Conservation (phyloP, 768 basidiomycete genomes). For the Tephrocybe sp. region DNA sequence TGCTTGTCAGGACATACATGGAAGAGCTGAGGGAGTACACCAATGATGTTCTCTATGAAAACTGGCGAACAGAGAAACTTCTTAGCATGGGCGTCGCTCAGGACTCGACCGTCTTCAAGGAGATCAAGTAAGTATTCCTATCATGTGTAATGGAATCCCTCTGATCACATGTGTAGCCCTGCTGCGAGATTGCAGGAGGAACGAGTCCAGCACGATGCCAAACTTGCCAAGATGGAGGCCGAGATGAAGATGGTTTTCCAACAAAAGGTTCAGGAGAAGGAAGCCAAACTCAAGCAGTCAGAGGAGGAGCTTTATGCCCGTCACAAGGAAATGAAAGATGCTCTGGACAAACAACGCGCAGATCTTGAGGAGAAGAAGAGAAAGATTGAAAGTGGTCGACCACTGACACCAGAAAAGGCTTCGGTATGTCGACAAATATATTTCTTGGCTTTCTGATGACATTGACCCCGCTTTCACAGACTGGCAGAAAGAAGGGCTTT, state of each 20-base stretch:
- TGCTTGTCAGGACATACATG: conserved; percentile 99
- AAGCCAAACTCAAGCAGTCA: conserved; percentile 96
- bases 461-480: conserved; percentile 30
- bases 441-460: conserved; percentile 11
- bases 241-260: conserved; percentile 99
- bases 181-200: conserved; percentile 96
- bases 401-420: conserved; percentile 92
- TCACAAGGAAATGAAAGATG: conserved; percentile 99
- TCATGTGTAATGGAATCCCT: conserved; percentile 2
- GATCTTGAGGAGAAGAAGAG: conserved; percentile 99
- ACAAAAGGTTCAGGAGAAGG: conserved; percentile 99
- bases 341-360: conserved; percentile 90
- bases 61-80: conserved; percentile 96
- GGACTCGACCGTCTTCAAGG: conserved; percentile 97
- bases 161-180: conserved; percentile 54
- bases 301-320: conserved; percentile 99
- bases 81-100: conserved; percentile 97
- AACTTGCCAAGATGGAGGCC: conserved; percentile 98
- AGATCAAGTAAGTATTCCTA: conserved; percentile 81
- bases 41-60: conserved; percentile 94
- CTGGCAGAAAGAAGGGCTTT: conserved; percentile 74
- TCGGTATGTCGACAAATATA: conserved; percentile 50
- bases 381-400: conserved; percentile 90
- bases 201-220: conserved; percentile 92
- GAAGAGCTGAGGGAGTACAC: conserved; percentile 98